Evolutionary conservation across 192 early-diverging fungal genomes (phyloP).

Genomic region (Backusella liffmaniae): DNA sequence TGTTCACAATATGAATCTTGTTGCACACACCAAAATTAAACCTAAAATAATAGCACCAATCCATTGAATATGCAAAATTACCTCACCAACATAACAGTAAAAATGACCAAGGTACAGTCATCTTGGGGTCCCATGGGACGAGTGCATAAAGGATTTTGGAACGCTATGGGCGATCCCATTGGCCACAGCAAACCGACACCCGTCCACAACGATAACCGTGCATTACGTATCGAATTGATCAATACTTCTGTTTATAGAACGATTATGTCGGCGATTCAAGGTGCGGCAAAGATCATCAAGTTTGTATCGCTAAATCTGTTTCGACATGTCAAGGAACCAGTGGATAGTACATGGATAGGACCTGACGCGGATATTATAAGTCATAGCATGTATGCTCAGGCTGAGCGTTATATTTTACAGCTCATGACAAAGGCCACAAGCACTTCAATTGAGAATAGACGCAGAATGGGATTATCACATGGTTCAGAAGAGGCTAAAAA

Average conservation of each 20-base stretch:
- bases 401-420: constrained; percentile 33
- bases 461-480: constrained; percentile 10
- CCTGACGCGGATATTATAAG: constrained; percentile 33
- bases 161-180: constrained; percentile 41
- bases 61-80: constrained; percentile 53
- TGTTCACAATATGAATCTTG: background rate
- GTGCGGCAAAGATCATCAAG: constrained; percentile 33
- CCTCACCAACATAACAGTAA: constrained; percentile 41
- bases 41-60: constrained; percentile 32
- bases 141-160: constrained; percentile 52
- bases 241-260: constrained; percentile 47
- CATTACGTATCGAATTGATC: constrained; percentile 42
- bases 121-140: constrained; percentile 37
- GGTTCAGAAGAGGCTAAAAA: constrained; percentile 16
- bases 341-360: constrained; percentile 49
- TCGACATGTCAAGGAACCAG: constrained; percentile 46
- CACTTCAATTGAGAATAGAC: background rate
- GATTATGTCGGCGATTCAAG: constrained; percentile 40
- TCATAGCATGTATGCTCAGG: constrained; percentile 45
- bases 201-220: background rate
- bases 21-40: background rate
- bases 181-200: background rate
- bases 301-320: constrained; percentile 43
- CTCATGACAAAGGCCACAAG: constrained; percentile 14
- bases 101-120: constrained; percentile 21